Base-by-base conservation (phyloP, 345 rosid genomes). In the Gossypium thurberi region DNA sequence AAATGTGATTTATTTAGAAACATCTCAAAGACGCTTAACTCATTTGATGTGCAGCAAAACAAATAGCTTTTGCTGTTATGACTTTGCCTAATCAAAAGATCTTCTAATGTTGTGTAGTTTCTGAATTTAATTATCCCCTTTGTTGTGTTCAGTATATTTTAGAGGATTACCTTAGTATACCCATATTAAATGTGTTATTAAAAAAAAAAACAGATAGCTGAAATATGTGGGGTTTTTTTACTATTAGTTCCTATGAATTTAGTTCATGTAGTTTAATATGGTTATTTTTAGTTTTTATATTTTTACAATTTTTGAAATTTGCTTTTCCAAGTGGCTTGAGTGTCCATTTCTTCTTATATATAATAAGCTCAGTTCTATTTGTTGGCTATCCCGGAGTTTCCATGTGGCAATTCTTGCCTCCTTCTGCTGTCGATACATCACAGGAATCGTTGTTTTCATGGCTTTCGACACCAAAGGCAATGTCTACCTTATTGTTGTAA, bases 401-500 rank as follows among this genome's bases (percentile, higher is more conserved):
- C 21, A 81, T 84, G 88, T 83, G 87, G 90, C 86, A 84, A 75
- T 83, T 84, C 74, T 76, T 87, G 84, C 84, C 83, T 14, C 88
- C 85, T 47, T 75, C 84, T 66, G 79, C 84, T 10, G 81, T 78
- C 33, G 87, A 87, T 63, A 84, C 88, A 11, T 87, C 85, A 25
- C 84, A 87, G 69, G 85, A 10, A 73, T 83, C 17, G 97, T 91
- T 47, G 78, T 85, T 33, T 90, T 91, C 86, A 88, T 93, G 86
- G 94, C 92, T 74, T 91, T 93, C 14, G 92, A 97, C 17, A 91
- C 96, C 70, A 81, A 86, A 81, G 96, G 96, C 61, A 96, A 91
- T 82, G 92, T 88, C 14, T 83, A 84, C 75, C 97, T 96, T 44
- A 79, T 89, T 28, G 90, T 94, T 57, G 97, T 93, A 85, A 72